Conservation (phyloP, 441 rosid species). For the Gossypium gossypioides region DNA sequence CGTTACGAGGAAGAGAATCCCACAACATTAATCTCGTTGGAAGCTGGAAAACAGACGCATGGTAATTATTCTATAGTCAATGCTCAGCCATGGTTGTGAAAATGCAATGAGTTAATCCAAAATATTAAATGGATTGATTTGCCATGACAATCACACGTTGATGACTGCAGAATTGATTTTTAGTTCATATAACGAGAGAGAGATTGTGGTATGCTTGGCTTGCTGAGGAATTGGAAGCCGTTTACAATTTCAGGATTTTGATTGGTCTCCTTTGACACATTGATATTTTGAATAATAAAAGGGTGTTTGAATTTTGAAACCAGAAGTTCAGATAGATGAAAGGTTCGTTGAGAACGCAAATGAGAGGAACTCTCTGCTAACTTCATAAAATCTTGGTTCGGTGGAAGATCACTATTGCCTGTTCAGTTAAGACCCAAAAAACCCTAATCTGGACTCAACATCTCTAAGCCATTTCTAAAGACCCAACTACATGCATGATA, state of each 20-base stretch:
- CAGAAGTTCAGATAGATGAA: background rate
- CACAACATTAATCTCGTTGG: conserved; percentile 74
- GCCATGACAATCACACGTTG: background rate
- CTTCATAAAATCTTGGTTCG: background rate
- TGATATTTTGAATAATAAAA: background rate
- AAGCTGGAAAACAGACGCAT: conserved; percentile 34
- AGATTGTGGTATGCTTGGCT: background rate
- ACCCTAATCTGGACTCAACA: background rate
- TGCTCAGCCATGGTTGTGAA: background rate
- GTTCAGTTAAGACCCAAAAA: background rate
- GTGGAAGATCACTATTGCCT: background rate
- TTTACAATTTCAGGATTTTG: background rate
- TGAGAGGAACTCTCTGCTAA: background rate
- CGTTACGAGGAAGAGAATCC: conserved; percentile 88
- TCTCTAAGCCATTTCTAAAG: background rate
- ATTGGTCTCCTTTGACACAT: background rate
- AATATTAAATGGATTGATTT: background rate
- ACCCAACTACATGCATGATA: background rate
- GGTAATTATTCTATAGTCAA: background rate
- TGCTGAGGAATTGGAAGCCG: background rate
- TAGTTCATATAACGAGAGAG: background rate
- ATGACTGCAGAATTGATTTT: background rate
- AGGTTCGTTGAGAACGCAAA: background rate
- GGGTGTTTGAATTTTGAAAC: background rate
- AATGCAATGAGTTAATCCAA: background rate